phyloP scores from a whole-genome alignment of 192 early-diverging fungal species.

The Kappamyces sp. region DNA sequence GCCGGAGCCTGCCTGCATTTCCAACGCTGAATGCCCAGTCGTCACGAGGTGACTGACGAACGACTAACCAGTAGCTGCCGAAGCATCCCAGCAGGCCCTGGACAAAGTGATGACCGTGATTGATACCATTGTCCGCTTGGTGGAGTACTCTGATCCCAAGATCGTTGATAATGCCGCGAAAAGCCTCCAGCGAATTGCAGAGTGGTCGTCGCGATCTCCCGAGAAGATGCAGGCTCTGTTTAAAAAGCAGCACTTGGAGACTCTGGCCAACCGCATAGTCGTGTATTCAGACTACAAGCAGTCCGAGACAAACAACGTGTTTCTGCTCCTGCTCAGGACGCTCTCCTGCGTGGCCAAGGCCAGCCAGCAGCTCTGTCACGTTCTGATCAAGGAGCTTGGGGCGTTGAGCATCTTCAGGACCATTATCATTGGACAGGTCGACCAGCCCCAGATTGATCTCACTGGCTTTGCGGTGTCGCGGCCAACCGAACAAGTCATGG shows the following conservation, averaged over 20 bases:
- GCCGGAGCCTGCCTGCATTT: slow-evolving; percentile 25
- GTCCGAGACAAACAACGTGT: slow-evolving; percentile 20
- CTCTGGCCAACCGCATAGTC: slow-evolving; percentile 42
- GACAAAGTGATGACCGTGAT: slow-evolving; percentile 12
- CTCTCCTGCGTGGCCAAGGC: slow-evolving; percentile 46
- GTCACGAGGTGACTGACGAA: neutral
- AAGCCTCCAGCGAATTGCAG: slow-evolving; percentile 56
- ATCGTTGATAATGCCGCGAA: slow-evolving; percentile 65
- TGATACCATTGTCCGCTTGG: slow-evolving; percentile 49
- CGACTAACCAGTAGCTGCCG: neutral
- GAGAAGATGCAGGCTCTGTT: slow-evolving; percentile 51
- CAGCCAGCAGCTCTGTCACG: slow-evolving; percentile 37
- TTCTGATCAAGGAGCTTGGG: slow-evolving; percentile 17
- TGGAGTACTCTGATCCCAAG: slow-evolving; percentile 66
- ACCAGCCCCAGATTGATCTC: neutral
- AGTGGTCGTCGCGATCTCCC: slow-evolving; percentile 50
- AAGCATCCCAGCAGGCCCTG: slow-evolving; percentile 8
- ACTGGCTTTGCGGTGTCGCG: slow-evolving; percentile 26
- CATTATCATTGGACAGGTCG: slow-evolving; percentile 21
- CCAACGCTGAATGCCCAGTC: neutral
- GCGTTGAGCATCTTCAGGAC: slow-evolving; percentile 22
- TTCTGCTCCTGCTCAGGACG: slow-evolving; percentile 51
- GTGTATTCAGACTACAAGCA: slow-evolving; percentile 25
- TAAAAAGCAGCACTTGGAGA: slow-evolving; percentile 45
- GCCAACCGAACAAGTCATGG: slow-evolving; percentile 46